phyloP scores from a whole-genome alignment of 352 stramenopile genomes.

The Globisporangium alternatum region DNA sequence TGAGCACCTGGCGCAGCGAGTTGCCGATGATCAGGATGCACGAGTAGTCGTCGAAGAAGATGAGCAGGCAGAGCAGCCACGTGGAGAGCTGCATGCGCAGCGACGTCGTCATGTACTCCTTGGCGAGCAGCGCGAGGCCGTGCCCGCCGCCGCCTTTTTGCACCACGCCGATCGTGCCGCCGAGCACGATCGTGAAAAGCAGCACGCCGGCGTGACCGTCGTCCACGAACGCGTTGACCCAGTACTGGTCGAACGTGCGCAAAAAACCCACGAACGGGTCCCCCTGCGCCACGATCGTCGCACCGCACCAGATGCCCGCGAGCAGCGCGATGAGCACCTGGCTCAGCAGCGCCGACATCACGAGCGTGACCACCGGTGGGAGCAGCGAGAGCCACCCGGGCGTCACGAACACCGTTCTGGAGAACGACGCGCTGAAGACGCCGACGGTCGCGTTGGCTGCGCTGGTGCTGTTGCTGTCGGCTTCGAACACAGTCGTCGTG shows the following conservation, averaged over 20 bases:
- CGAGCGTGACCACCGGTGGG: conserved; percentile 70
- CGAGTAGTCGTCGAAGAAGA: conserved; percentile 94
- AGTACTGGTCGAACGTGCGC: conserved; percentile 87
- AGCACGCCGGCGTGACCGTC: conserved; percentile 83
- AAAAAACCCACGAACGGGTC: conserved; percentile 76
- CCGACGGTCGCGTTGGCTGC: conserved; percentile 26
- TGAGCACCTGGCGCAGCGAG: conserved; percentile 79
- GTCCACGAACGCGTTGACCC: conserved; percentile 78
- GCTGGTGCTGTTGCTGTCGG: conserved; percentile 9
- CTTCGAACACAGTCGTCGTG: conserved; percentile 38
- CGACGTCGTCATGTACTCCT: conserved; percentile 81
- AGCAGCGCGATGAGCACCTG: conserved; percentile 84
- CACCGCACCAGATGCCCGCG: conserved; percentile 84
- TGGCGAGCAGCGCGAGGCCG: conserved; percentile 74
- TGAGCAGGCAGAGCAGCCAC: conserved; percentile 79
- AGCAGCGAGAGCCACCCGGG: conserved; percentile 74
- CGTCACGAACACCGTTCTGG: conserved; percentile 50
- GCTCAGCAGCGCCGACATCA: conserved; percentile 65
- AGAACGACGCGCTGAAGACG: conserved; percentile 33
- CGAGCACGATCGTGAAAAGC: conserved; percentile 88
- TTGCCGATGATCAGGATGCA: conserved; percentile 90
- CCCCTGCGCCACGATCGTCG: conserved; percentile 76
- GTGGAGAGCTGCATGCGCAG: conserved; percentile 83
- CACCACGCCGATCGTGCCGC: conserved; percentile 86
- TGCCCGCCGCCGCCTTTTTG: conserved; percentile 86